These are phyloP conservation scores for Fennellomyces sp. DNA, from an alignment of 371 early-diverging fungal species.

Conservation along the genomic window DNA sequence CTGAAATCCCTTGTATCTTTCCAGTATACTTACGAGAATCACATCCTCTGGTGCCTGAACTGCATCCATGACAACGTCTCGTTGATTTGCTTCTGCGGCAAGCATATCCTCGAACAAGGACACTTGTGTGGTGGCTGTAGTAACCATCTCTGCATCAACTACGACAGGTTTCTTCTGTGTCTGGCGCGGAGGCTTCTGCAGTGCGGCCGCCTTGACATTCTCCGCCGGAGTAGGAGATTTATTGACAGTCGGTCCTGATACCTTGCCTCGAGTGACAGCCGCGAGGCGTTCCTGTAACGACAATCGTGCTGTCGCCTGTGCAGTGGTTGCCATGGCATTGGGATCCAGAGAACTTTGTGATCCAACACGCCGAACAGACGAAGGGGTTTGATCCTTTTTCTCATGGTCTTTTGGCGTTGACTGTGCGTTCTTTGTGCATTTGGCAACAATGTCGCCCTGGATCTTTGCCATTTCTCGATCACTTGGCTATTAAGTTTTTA, in stretches of 20 bases:
- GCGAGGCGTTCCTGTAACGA: constrained; percentile 47
- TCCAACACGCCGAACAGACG: constrained; percentile 22
- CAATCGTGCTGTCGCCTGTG: constrained; percentile 43
- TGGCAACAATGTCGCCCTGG: constrained; percentile 68
- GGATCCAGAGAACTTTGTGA: constrained; percentile 27
- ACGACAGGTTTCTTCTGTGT: neutral
- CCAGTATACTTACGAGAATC: constrained; percentile 20
- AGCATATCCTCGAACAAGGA: constrained; percentile 25
- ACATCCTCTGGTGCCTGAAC: constrained; percentile 19
- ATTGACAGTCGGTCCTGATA: neutral
- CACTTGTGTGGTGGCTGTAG: constrained; percentile 11
- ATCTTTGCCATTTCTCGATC: constrained; percentile 69
- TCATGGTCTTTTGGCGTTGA: neutral
- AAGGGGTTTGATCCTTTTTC: constrained; percentile 13
- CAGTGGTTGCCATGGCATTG: constrained; percentile 32
- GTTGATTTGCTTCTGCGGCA: constrained; percentile 11
- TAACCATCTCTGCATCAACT: constrained; percentile 8
- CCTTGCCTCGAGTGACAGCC: constrained; percentile 34
- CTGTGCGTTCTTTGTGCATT: constrained; percentile 72
- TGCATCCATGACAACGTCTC: constrained; percentile 15
- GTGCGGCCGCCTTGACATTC: neutral
- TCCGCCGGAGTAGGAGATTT: constrained; percentile 1
- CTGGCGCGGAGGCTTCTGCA: neutral
- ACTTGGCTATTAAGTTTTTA: constrained; percentile 43
- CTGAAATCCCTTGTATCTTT: neutral